Evolutionary conservation across 768 basidiomycete genomes (phyloP).

Genomic region (Russula sp.): DNA sequence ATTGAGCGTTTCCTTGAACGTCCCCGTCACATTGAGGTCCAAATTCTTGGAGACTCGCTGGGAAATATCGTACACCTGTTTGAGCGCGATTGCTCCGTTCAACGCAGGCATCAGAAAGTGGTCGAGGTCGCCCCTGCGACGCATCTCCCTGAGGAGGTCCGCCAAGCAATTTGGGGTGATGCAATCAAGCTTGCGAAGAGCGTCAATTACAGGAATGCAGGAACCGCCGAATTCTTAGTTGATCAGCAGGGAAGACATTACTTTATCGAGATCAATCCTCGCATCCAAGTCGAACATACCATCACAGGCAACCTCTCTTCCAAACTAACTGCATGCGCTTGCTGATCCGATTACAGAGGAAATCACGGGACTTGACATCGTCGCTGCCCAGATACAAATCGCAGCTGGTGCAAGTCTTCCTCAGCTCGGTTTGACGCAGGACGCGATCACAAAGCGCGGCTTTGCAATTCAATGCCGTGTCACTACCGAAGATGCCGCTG

Average conservation of each 20-base stretch:
- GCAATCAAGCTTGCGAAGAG: constrained; percentile 94
- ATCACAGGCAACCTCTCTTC: constrained; percentile 70
- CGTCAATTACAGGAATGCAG: constrained; percentile 94
- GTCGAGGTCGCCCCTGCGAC: constrained; percentile 98
- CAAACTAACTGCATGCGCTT: constrained; percentile 10
- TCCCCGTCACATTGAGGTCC: constrained; percentile 97
- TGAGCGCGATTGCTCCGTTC: constrained; percentile 98
- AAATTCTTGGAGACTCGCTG: constrained; percentile 83
- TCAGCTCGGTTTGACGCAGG: constrained; percentile 93
- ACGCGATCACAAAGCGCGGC: constrained; percentile 92
- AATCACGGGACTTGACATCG: constrained; percentile 98
- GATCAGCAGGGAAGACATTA: constrained; percentile 96
- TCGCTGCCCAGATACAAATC: constrained; percentile 99
- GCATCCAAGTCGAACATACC: constrained; percentile 99
- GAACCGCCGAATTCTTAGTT: constrained; percentile 97
- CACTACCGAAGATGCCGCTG: constrained; percentile 94
- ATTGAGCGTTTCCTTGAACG: constrained; percentile 97
- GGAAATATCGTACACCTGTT: constrained; percentile 98
- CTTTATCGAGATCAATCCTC: constrained; percentile 99
- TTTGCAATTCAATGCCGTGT: constrained; percentile 98
- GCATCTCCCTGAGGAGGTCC: constrained; percentile 85
- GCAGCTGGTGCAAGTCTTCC: constrained; percentile 97
- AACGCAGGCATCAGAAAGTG: constrained; percentile 97
- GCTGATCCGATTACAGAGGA: constrained; percentile 62
- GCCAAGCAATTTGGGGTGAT: constrained; percentile 82